These are phyloP conservation scores for Coprinopsis strossmayeri DNA, from an alignment of 768 basidiomycete genomes.

Conservation along the genomic window DNA sequence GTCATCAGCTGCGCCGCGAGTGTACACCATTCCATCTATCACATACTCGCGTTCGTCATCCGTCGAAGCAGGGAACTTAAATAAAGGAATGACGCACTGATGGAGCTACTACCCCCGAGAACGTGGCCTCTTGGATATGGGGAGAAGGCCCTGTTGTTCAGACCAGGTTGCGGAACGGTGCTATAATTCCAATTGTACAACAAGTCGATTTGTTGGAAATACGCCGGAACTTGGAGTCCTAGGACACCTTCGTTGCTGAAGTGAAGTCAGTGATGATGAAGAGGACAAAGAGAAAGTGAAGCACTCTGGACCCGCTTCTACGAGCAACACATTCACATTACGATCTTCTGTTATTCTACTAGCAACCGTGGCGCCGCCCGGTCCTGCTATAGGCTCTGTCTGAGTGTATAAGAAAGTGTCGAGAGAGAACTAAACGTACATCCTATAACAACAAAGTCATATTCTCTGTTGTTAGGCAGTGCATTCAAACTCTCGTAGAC, in stretches of 20 bases:
- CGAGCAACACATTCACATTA: constrained; percentile 8
- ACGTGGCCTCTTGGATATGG: constrained; percentile 23
- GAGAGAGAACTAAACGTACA: not conserved
- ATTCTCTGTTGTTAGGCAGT: not conserved
- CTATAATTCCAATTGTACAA: constrained; percentile 11
- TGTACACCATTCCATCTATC: constrained; percentile 20
- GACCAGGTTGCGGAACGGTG: constrained; percentile 19
- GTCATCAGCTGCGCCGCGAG: constrained; percentile 23
- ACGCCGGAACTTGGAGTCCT: not conserved
- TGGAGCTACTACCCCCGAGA: constrained; percentile 25
- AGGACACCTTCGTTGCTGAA: not conserved
- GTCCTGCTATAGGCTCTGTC: constrained; percentile 3
- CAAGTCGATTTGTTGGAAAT: not conserved
- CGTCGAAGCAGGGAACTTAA: too few species aligned
- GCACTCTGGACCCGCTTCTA: constrained; percentile 15
- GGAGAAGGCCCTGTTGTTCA: constrained; percentile 19
- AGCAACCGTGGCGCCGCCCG: constrained; percentile 9
- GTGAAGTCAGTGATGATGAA: not conserved
- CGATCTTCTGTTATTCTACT: constrained; percentile 9
- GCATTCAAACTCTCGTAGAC: not conserved
- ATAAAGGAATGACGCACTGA: constrained; percentile 20
- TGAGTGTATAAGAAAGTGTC: too few species aligned
- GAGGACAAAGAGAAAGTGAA: not conserved
- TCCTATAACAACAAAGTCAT: not conserved
- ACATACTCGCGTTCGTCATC: not conserved